phyloP scores from a whole-genome alignment of 768 basidiomycete genomes.

The Hericium erinaceus region DNA sequence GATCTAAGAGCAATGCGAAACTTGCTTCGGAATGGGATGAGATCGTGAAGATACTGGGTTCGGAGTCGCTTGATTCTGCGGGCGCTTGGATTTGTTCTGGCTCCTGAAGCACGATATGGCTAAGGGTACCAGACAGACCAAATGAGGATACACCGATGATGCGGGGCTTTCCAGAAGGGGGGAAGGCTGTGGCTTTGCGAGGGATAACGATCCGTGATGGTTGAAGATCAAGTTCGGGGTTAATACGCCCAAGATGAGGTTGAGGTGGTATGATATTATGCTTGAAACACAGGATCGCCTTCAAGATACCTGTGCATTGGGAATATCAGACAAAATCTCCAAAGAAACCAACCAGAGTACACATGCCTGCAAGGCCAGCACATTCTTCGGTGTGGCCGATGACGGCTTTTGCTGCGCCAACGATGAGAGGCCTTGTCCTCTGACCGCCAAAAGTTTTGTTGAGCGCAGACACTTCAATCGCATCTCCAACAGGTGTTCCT shows the following conservation, averaged over 20 bases:
- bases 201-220: not conserved
- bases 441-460: not conserved
- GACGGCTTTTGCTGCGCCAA: not conserved
- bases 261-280: constrained; percentile 1
- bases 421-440: not conserved
- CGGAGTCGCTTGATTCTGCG: not conserved
- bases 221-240: not conserved
- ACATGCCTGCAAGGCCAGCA: constrained; percentile 3
- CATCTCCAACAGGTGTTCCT: not conserved
- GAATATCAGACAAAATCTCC: not conserved
- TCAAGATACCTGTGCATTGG: not conserved
- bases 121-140: not conserved
- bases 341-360: not conserved
- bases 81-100: not conserved
- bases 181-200: not conserved
- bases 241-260: not conserved
- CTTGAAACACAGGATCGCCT: not conserved
- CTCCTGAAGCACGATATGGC: not conserved
- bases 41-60: not conserved
- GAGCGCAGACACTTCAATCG: not conserved
- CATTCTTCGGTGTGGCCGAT: constrained; percentile 5
- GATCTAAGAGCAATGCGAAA: not conserved
- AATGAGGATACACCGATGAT: not conserved
- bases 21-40: not conserved
- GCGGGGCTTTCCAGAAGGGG: not conserved